Evolutionary conservation across 306 rosid species (phyloP), one percentile per base, ranked within the genome.

Genomic region (Quercus agrifolia): DNA sequence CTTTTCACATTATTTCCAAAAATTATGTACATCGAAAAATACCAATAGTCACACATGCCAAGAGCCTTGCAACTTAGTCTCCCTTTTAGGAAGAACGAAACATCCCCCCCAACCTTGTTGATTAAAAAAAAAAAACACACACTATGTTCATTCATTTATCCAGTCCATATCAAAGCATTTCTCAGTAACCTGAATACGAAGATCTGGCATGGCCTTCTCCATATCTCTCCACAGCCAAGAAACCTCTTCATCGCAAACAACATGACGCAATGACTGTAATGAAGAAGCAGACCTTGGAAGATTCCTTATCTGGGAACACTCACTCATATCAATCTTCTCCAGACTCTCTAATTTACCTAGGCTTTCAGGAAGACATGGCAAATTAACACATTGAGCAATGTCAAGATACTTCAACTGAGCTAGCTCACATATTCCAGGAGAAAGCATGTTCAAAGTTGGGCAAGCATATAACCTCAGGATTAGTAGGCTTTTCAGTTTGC

Each of bases 251-350:
- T 95, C 98, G 54, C 98, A 95, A n/a, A 95, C 85, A 13, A 92
- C 89, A 12, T 79, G 90, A 5, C 86, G 71, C 56, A 92, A 83
- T 46, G 92, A 91, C 38, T 76, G 74, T 83, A 88, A 70, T 27
- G 86, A 78, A 41, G 75, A 52, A 17, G 85, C 80, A 27, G 97
- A 89, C 33, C 84, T 84, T 6, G 99, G 98, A 17, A 90, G 74
- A 21, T 15, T 73, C 71, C 72, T 83, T 49, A 95, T 87, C 78
- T 80, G 79, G 13, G 92, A 73, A 78, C 99, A 95, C 77, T 91
- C 98, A 80, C 97, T 90, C 98, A 92, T 91, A 88, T 92, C 97
- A 74, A 95, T 90, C 91, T 92, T 95, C 81, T 91, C 92, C 80
- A 95, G 72, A 70, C 80, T 89, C 2, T 79, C 80, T 54, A 91